Percentiles rank a stretch among this genome's conserved stretches.
Conservation (phyloP, 2,329 filamentous ascomycete species). For the Xylaria sp. region DNA sequence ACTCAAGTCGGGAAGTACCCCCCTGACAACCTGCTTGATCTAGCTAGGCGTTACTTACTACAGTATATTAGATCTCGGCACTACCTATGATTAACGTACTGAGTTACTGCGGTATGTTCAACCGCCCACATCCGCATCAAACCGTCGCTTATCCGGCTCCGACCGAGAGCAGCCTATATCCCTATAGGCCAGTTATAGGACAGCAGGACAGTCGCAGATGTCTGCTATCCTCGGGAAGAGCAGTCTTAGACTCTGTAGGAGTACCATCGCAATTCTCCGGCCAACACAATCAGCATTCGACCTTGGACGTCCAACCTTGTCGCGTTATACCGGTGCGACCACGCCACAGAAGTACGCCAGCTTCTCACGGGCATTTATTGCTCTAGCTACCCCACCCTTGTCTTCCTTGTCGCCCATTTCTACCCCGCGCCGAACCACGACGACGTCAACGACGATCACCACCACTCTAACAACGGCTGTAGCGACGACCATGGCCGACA, state of each 20-base stretch:
- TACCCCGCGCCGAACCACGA: slow-evolving; percentile 37
- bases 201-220: slow-evolving; percentile 10
- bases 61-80: not conserved
- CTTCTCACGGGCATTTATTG: not conserved
- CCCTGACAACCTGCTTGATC: not conserved
- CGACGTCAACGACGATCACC: not conserved
- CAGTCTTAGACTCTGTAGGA: slow-evolving; percentile 13
- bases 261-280: slow-evolving; percentile 1
- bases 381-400: slow-evolving; percentile 42
- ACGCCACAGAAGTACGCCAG: not conserved
- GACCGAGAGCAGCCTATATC: not conserved
- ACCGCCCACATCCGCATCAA: slow-evolving; percentile 23
- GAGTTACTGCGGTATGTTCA: slow-evolving; percentile 4
- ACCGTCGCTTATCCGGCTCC: slow-evolving; percentile 9
- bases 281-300: not conserved
- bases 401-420: slow-evolving; percentile 26
- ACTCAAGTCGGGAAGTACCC: too few relatives aligned
- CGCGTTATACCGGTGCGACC: slow-evolving; percentile 1
- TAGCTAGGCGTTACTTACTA: not conserved
- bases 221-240: slow-evolving; percentile 17
- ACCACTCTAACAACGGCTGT: slow-evolving; percentile 20
- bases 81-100: not conserved
- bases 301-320: slow-evolving; percentile 1
- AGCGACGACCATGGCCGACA: slow-evolving; percentile 44
- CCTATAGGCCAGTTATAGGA: not conserved